phyloP scores from a whole-genome alignment of 768 basidiomycete genomes.

The Sporobolomyces roseus region DNA sequence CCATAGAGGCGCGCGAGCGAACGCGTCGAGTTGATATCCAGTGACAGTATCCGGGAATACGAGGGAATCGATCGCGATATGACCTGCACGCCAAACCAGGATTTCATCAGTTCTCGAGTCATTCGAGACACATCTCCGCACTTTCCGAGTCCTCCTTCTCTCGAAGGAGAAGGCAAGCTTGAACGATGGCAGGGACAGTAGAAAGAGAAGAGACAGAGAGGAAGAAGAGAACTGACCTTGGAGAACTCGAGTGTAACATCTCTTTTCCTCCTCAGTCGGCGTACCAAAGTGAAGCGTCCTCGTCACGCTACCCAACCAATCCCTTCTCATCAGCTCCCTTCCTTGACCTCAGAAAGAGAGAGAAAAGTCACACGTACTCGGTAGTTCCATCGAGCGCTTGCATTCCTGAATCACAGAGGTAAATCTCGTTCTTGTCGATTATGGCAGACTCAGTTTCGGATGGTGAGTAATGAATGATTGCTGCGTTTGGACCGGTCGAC shows the following conservation, averaged over 20 bases:
- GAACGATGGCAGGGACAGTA: too few relatives aligned
- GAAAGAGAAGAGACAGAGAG: too few relatives aligned
- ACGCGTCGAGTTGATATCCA: constrained; percentile 58
- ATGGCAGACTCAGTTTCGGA: constrained; percentile 62
- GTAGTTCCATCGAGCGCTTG: constrained; percentile 93
- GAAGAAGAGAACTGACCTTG: too few relatives aligned
- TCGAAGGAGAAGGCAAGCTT: too few relatives aligned
- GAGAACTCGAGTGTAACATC: constrained; percentile 84
- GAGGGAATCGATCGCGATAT: constrained; percentile 80
- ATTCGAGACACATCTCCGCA: too few relatives aligned
- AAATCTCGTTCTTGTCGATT: constrained; percentile 61
- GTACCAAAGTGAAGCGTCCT: constrained; percentile 73
- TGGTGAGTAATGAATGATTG: constrained; percentile 90
- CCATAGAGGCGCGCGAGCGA: constrained; percentile 75
- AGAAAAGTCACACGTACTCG: constrained; percentile 54
- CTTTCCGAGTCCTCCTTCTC: too few relatives aligned
- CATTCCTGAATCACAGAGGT: constrained; percentile 77
- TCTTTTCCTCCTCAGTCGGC: constrained; percentile 74
- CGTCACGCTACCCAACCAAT: constrained; percentile 11
- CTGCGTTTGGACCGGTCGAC: constrained; percentile 84
- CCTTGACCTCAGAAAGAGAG: background rate
- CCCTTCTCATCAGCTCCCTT: too few relatives aligned
- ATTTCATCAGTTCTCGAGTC: too few relatives aligned
- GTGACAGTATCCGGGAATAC: constrained; percentile 65
- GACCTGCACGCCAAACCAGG: too few relatives aligned